Base-by-base conservation (phyloP, 805 yeast genomes). In the Ogataea ganodermae region DNA sequence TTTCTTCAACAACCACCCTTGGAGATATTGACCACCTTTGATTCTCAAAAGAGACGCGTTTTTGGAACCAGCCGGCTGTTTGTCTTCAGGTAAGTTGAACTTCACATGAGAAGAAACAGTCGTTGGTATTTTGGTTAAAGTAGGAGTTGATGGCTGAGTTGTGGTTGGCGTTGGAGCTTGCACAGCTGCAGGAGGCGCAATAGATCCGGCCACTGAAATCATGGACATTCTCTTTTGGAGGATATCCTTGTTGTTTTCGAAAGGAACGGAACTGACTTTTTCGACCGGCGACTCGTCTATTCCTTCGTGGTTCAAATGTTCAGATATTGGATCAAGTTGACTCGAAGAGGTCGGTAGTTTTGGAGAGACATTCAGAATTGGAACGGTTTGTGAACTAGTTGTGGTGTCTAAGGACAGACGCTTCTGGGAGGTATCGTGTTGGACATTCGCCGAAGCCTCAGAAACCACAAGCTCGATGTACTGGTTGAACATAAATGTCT, bases 1-100 rank as follows among this genome's bases (percentile, higher is more conserved):
- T 45, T 63, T 65, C 67, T 94, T 94, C 51, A 85, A 70, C 39
- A 94, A 67, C 35, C 81, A 77, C 0, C 97, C 96, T 62, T 88
- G 92, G 42, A 90, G 66, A 50, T 83, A 81, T 56, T 84, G 84
- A 0, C 89, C 89, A 50, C 84, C 81, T 52, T 79, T 76, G 3
- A 80, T 79, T 37, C 68, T 70, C 20, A 66, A 53, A 14, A 64
- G 45, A 7, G 63, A 55, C 0, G 68, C 53, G 21, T 59, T 63
- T 26, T 65, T 69, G 7, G 52, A 36, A 7, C 53, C 54, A 13
- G 24, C 16, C 3, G 49, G 7, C 10, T 40, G 40, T 12, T 40
- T 53, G 13, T 50, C 55, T 12, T 56, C 56, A 1, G 65, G 64
- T 7, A 63, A 39, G 28, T 57, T 60, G 49, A 67, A 67, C 31